Evolutionary conservation across 345 rosid genomes (phyloP).

Genomic region (Euphorbia pulcherrima): DNA sequence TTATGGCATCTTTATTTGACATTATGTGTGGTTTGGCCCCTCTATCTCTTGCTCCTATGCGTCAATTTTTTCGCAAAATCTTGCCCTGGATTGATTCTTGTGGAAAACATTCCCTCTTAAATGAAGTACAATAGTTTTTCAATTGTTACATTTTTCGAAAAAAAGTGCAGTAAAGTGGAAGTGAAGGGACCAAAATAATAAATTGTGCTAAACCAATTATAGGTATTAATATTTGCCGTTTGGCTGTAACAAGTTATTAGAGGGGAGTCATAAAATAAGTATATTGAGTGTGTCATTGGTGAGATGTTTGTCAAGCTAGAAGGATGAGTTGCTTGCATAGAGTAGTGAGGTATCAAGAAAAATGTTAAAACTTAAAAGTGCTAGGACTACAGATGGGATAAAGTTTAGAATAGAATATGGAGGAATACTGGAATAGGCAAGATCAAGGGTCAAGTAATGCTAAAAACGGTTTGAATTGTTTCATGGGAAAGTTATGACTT

Average conservation of each 20-base stretch:
- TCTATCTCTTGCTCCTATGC: too few species aligned
- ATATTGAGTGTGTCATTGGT: neutral
- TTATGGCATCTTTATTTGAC: neutral
- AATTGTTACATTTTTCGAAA: neutral
- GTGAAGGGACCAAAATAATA: neutral
- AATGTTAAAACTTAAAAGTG: conserved; percentile 4
- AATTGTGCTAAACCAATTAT: neutral
- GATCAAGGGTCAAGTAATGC: conserved; percentile 9
- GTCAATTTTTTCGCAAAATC: too few species aligned
- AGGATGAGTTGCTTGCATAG: neutral
- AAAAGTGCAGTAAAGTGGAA: too few species aligned
- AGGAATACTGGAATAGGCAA: conserved; percentile 1
- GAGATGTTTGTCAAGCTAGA: neutral
- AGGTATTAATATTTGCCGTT: neutral
- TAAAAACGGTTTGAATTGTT: neutral
- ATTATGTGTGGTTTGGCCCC: neutral
- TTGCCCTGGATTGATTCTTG: too few species aligned
- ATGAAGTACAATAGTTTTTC: neutral
- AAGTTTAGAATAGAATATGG: conserved; percentile 10
- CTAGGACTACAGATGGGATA: neutral
- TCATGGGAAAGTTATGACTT: neutral
- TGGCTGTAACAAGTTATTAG: neutral
- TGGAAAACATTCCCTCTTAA: too few species aligned
- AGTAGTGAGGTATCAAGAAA: neutral
- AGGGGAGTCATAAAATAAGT: neutral